phyloP scores from a whole-genome alignment of 1,284 basidiomycete genomes.

The Trichosporon inkin region DNA sequence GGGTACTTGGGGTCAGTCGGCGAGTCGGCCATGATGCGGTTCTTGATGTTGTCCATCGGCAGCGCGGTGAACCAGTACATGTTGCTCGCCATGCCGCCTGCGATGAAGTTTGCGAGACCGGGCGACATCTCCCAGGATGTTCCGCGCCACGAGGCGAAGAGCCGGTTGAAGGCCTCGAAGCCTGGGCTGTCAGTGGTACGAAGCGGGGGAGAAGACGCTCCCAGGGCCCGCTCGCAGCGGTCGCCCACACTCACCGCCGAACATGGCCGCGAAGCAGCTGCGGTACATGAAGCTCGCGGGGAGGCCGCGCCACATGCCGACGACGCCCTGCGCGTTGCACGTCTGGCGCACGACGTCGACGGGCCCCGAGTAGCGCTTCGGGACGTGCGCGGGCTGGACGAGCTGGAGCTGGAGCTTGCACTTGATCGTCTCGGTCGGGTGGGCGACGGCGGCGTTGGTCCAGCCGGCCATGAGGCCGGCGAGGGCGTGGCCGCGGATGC shows the following conservation, averaged over 20 bases:
- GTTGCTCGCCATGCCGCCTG: constrained; percentile 50
- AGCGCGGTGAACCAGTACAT: constrained; percentile 46
- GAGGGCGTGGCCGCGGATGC: constrained; percentile 42
- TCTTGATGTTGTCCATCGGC: constrained; percentile 49
- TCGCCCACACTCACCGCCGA: constrained; percentile 38
- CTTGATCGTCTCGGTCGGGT: constrained; percentile 51
- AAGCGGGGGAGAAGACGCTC: too few species aligned
- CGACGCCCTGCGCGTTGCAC: constrained; percentile 36
- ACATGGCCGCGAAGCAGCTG: constrained; percentile 48
- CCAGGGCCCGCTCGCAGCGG: background rate
- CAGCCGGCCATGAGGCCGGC: constrained; percentile 49
- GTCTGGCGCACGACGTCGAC: constrained; percentile 48
- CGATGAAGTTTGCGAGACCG: constrained; percentile 43
- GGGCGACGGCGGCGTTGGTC: constrained; percentile 49
- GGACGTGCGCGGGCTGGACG: constrained; percentile 33
- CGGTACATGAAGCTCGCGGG: constrained; percentile 48
- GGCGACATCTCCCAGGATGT: constrained; percentile 47
- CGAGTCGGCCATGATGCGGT: constrained; percentile 49
- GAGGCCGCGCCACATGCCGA: constrained; percentile 49
- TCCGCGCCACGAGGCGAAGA: constrained; percentile 45
- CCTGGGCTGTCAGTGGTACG: constrained; percentile 27
- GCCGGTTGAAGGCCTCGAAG: constrained; percentile 49
- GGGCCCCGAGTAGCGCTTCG: constrained; percentile 40
- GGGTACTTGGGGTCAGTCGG: constrained; percentile 42
- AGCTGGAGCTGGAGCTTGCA: constrained; percentile 49